A percentile compares a stretch with the other conserved stretches of the same genome.
Conservation (phyloP, 2,329 filamentous ascomycete species). For the Davidsoniella eucalypti region DNA sequence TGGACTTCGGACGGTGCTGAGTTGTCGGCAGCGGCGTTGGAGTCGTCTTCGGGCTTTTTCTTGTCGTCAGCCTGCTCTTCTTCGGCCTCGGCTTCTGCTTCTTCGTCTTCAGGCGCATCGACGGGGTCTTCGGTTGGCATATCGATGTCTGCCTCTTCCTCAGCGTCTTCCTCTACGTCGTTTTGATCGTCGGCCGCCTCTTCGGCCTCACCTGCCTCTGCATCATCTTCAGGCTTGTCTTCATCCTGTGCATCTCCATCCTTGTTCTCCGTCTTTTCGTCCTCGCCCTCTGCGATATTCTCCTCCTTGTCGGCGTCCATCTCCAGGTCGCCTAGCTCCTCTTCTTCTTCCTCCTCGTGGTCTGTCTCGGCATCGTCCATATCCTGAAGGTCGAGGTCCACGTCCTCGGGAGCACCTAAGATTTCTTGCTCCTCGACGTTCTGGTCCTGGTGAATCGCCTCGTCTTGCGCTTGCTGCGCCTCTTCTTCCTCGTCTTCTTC, state of each 20-base stretch:
- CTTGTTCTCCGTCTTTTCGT: constrained; percentile 16
- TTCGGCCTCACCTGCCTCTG: constrained; percentile 33
- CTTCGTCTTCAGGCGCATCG: constrained; percentile 20
- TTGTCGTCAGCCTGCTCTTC: constrained; percentile 21
- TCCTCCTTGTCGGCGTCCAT: constrained; percentile 22
- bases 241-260: constrained; percentile 46
- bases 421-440: constrained; percentile 69
- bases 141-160: constrained; percentile 12
- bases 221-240: constrained; percentile 34
- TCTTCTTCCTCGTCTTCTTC: constrained; percentile 24
- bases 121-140: constrained; percentile 14
- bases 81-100: constrained; percentile 30
- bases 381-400: constrained; percentile 69
- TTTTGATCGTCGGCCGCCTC: constrained; percentile 18
- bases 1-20: constrained; percentile 30
- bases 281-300: constrained; percentile 23
- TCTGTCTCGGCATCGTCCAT: constrained; percentile 30
- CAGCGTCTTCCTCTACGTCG: constrained; percentile 17
- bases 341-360: constrained; percentile 27
- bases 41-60: constrained; percentile 11
- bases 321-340: constrained; percentile 43
- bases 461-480: constrained; percentile 38
- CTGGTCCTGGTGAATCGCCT: constrained; percentile 47
- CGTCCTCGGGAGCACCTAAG: constrained; percentile 71
- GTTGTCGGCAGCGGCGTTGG: constrained; percentile 22